A percentile compares a stretch with the other conserved stretches of the same genome.
These are phyloP conservation scores for Gonium pectorale DNA, from an alignment of 139 green algal species.

Conservation along the genomic window DNA sequence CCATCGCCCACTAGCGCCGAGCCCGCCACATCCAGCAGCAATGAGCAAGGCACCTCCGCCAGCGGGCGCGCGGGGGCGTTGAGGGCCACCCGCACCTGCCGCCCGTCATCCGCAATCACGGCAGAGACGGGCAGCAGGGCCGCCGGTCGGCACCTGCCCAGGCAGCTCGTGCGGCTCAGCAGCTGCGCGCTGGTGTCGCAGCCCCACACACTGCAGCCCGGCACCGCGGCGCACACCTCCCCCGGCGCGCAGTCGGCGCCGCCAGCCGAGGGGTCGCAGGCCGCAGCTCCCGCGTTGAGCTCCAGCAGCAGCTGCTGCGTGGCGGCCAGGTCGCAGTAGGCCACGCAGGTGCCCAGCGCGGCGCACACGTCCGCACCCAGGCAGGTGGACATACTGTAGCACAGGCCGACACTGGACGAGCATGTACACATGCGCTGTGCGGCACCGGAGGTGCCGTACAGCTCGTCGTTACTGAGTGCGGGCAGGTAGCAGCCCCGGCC, in stretches of 20 bases:
- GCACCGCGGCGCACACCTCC: not conserved
- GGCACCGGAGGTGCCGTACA: not conserved
- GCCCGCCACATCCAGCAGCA: not conserved
- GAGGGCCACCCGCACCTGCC: not conserved
- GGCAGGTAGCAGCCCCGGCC: not conserved
- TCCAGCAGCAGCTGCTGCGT: not conserved
- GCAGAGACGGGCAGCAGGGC: not conserved
- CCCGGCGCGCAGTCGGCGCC: not conserved
- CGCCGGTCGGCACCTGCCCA: not conserved
- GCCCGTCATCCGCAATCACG: not conserved
- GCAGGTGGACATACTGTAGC: too few relatives aligned
- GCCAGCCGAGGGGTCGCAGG: not conserved
- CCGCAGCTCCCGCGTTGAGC: not conserved
- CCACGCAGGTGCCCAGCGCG: not conserved
- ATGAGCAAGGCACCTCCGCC: not conserved
- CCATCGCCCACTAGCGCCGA: not conserved
- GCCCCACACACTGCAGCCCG: not conserved
- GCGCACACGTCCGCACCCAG: not conserved
- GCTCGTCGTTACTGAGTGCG: too few relatives aligned
- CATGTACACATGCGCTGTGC: not conserved
- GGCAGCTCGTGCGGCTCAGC: not conserved
- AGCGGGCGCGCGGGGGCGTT: not conserved
- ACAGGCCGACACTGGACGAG: too few relatives aligned
- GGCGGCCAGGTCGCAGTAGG: not conserved
- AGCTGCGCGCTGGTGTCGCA: not conserved